A percentile compares a stretch with the other conserved stretches of the same genome.
phyloP scores from a whole-genome alignment of 1,284 basidiomycete species.

The Peniophora sp. region DNA sequence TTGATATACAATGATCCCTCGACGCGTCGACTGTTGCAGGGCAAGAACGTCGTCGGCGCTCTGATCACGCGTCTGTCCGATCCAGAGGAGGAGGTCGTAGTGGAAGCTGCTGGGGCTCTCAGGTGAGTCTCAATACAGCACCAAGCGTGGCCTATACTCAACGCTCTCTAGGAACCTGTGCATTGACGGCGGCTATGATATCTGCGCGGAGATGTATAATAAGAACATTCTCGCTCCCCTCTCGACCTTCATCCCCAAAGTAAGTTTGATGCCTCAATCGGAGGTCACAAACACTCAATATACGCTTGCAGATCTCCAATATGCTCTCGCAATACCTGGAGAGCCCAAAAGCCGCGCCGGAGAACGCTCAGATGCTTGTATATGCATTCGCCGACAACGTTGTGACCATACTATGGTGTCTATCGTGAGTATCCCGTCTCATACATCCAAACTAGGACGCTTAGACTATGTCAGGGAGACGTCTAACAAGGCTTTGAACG shows the following conservation, averaged over 20 bases:
- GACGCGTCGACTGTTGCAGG: constrained; percentile 80
- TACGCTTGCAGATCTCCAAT: constrained; percentile 54
- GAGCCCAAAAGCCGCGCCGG: constrained; percentile 47
- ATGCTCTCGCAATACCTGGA: constrained; percentile 65
- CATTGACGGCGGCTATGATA: constrained; percentile 89
- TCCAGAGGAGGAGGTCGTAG: constrained; percentile 77
- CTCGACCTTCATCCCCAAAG: constrained; percentile 69
- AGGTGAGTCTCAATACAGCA: constrained; percentile 37
- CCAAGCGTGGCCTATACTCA: neutral
- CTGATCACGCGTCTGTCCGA: constrained; percentile 82
- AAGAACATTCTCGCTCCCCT: constrained; percentile 82
- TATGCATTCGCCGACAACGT: constrained; percentile 88
- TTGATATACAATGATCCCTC: constrained; percentile 85
- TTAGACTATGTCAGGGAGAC: constrained; percentile 65
- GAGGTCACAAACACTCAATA: no score
- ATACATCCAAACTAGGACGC: constrained; percentile 9
- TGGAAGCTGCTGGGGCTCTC: constrained; percentile 80
- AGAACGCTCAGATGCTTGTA: constrained; percentile 67
- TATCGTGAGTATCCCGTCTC: constrained; percentile 61
- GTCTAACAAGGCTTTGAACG: constrained; percentile 82
- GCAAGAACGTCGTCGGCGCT: constrained; percentile 83
- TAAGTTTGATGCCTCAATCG: constrained; percentile 19
- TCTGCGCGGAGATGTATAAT: constrained; percentile 95
- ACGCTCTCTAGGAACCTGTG: constrained; percentile 68
- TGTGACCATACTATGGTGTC: constrained; percentile 86